phyloP scores from a whole-genome alignment of 371 early-diverging fungal genomes.

The Rhizopus sp. region DNA sequence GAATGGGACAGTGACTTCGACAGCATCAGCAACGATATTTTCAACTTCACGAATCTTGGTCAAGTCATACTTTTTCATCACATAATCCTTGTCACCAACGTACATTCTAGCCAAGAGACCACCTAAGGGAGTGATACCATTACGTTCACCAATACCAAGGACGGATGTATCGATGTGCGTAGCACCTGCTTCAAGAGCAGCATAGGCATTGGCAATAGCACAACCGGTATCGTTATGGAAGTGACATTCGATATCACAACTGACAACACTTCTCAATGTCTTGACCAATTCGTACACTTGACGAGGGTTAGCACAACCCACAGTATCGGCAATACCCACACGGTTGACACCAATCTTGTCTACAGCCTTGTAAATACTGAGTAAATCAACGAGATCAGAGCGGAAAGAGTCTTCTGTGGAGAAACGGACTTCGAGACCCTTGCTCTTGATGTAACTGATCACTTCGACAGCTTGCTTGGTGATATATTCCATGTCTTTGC shows the following conservation, averaged over 20 bases:
- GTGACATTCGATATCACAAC: constrained; percentile 97
- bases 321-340: constrained; percentile 98
- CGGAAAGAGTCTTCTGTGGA: constrained; percentile 98
- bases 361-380: constrained; percentile 91
- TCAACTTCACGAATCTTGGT: constrained; percentile 89
- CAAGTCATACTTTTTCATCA: constrained; percentile 91
- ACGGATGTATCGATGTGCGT: constrained; percentile 98
- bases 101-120: constrained; percentile 95
- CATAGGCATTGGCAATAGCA: constrained; percentile 96
- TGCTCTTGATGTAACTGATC: constrained; percentile 89
- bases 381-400: constrained; percentile 91
- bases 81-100: constrained; percentile 85
- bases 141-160: constrained; percentile 97
- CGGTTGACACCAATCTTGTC: constrained; percentile 96
- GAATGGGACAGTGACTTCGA: constrained; percentile 94
- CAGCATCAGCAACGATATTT: constrained; percentile 94
- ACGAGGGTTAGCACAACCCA: constrained; percentile 96
- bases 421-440: constrained; percentile 96
- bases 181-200: constrained; percentile 96
- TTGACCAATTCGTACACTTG: constrained; percentile 97
- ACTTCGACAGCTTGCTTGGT: constrained; percentile 93
- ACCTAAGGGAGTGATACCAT: constrained; percentile 96
- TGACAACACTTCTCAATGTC: constrained; percentile 91
- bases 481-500: constrained; percentile 97
- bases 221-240: constrained; percentile 99